These are phyloP conservation scores for Nepenthes alata DNA, from an alignment of 179 eudicot species.

Conservation along the genomic window DNA sequence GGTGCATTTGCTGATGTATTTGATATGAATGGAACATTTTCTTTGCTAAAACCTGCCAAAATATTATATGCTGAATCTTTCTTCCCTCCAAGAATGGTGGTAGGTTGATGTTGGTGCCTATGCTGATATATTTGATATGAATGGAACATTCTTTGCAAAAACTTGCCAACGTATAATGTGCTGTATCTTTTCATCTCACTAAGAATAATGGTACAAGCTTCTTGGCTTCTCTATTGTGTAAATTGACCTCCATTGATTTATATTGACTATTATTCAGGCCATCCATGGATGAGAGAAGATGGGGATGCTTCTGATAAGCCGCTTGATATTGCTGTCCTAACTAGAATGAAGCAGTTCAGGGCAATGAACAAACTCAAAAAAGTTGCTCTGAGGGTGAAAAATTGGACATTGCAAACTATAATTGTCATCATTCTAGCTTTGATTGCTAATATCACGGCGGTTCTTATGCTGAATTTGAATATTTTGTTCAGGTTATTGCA, in stretches of 20 bases:
- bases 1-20: no score
- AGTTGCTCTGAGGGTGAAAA: slow-evolving; percentile 80
- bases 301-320: slow-evolving; percentile 98
- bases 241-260: slow-evolving; percentile 1
- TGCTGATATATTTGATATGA: no score
- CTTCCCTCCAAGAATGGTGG: no score
- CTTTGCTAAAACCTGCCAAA: no score
- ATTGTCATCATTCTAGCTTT: neutral
- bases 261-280: slow-evolving; percentile 42
- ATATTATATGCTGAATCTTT: no score
- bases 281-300: slow-evolving; percentile 96
- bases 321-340: slow-evolving; percentile 79
- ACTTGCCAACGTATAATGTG: no score
- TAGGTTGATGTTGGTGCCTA: no score
- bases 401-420: neutral
- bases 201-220: no score
- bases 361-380: slow-evolving; percentile 99
- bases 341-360: slow-evolving; percentile 97
- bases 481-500: slow-evolving; percentile 66
- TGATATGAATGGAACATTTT: no score
- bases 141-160: no score
- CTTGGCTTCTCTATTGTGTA: neutral
- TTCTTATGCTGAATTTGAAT: slow-evolving; percentile 9
- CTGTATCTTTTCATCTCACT: no score
- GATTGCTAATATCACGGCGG: neutral